Percentiles rank a stretch among this genome's conserved stretches.
phyloP scores from a whole-genome alignment of 257 asterid genomes.

The Penstemon barbatus region DNA sequence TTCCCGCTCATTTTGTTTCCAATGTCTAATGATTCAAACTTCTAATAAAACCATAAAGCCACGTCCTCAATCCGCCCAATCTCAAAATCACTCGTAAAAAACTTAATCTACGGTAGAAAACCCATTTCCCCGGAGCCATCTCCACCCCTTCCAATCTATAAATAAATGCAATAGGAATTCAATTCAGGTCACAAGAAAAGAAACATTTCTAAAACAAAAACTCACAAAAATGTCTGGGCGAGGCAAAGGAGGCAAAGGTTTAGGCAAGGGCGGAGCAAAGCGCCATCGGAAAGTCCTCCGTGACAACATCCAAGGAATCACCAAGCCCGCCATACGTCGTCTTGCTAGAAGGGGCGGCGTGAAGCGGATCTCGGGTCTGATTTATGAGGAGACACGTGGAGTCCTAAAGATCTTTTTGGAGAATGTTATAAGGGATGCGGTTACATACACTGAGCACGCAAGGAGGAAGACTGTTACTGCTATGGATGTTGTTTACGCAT shows the following conservation, averaged over 20 bases:
- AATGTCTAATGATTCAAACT: too few species aligned
- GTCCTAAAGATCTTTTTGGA: constrained; percentile 47
- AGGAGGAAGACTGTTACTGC: constrained; percentile 50
- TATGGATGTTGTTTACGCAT: constrained; percentile 49
- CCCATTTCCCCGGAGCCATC: too few species aligned
- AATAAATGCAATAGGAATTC: too few species aligned
- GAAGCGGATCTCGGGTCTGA: constrained; percentile 46
- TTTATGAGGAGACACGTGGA: constrained; percentile 47
- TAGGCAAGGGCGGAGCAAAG: constrained; percentile 52
- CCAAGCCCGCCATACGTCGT: constrained; percentile 50
- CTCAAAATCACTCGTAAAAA: too few species aligned
- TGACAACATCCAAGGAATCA: constrained; percentile 46
- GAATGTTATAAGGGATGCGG: constrained; percentile 44
- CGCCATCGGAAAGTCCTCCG: constrained; percentile 48
- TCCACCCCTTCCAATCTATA: too few species aligned
- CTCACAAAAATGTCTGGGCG: constrained; percentile 34
- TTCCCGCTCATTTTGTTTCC: too few species aligned
- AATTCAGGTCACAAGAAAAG: too few species aligned
- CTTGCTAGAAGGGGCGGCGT: constrained; percentile 48
- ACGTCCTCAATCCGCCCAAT: too few species aligned
- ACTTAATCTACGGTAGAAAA: too few species aligned
- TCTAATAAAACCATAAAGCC: too few species aligned
- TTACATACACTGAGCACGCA: constrained; percentile 42
- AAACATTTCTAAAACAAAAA: too few species aligned
- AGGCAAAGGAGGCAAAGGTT: constrained; percentile 47